Conservation (phyloP, 768 basidiomycete genomes). For the Auricularia sp. region DNA sequence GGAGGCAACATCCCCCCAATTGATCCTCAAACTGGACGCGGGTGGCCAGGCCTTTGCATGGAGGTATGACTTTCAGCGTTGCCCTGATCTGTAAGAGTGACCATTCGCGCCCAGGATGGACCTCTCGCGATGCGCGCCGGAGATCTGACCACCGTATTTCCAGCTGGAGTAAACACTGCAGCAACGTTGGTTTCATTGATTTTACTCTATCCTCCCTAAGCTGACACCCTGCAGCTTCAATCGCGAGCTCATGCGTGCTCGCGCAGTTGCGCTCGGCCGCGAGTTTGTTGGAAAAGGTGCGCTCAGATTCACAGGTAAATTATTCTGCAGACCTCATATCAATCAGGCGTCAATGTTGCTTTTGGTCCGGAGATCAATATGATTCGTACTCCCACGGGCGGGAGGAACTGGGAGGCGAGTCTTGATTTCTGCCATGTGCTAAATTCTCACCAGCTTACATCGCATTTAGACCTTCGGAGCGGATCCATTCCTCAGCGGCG, state of each 20-base stretch:
- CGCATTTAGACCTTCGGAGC: constrained; percentile 54
- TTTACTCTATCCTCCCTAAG: neutral
- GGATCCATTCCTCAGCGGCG: constrained; percentile 78
- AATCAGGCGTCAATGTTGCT: neutral
- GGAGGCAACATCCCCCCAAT: constrained; percentile 48
- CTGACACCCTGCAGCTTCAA: constrained; percentile 36
- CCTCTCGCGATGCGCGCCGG: constrained; percentile 71
- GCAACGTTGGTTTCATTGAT: constrained; percentile 34
- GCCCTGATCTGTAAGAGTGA: neutral
- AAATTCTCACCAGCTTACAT: neutral
- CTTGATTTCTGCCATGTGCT: neutral
- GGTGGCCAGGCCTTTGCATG: neutral
- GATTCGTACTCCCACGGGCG: constrained; percentile 61
- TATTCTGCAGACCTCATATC: constrained; percentile 32
- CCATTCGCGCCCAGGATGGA: constrained; percentile 37
- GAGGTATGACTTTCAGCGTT: constrained; percentile 14
- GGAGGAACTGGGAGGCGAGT: constrained; percentile 77
- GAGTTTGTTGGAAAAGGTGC: constrained; percentile 82
- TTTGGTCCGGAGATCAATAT: constrained; percentile 76
- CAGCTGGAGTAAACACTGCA: constrained; percentile 72
- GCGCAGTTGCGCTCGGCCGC: constrained; percentile 71
- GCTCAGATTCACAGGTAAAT: constrained; percentile 32
- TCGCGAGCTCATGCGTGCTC: constrained; percentile 62
- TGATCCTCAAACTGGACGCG: neutral
- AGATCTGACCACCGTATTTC: constrained; percentile 69